These are phyloP conservation scores for Magnusiomyces magnusii DNA, from an alignment of 1,139 yeast genomes.

Conservation along the genomic window DNA sequence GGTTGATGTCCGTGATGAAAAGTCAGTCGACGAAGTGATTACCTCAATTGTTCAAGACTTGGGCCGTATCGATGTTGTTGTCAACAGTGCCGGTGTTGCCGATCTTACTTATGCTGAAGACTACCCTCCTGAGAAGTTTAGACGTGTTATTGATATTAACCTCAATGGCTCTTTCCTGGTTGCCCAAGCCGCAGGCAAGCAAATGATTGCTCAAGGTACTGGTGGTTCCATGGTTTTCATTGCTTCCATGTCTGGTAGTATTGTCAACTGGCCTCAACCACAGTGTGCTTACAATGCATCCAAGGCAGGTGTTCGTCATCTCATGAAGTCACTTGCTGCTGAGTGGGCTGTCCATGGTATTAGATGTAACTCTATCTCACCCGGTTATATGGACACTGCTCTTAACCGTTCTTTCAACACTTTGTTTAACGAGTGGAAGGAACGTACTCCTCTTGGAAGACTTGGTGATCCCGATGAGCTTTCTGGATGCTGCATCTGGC, in stretches of 20 bases:
- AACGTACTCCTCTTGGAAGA: slow-evolving; percentile 60
- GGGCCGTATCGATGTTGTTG: slow-evolving; percentile 54
- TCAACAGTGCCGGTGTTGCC: slow-evolving; percentile 74
- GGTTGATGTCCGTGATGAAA: slow-evolving; percentile 53
- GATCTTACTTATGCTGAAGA: slow-evolving; percentile 77
- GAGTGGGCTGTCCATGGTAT: slow-evolving; percentile 52
- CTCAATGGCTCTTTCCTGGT: slow-evolving; percentile 73
- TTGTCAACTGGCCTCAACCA: slow-evolving; percentile 59
- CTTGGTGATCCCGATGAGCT: slow-evolving; percentile 61
- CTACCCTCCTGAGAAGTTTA: slow-evolving; percentile 69
- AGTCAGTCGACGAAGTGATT: slow-evolving; percentile 46
- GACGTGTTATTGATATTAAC: slow-evolving; percentile 66
- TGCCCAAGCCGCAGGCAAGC: slow-evolving; percentile 60
- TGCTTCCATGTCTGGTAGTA: slow-evolving; percentile 58
- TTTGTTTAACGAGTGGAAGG: slow-evolving; percentile 47
- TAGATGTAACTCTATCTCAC: slow-evolving; percentile 49
- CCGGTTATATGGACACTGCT: slow-evolving; percentile 54
- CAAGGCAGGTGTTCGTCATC: slow-evolving; percentile 50
- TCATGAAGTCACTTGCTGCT: slow-evolving; percentile 47
- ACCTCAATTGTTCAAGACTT: slow-evolving; percentile 50
- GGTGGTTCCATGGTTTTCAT: slow-evolving; percentile 53
- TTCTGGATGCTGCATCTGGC: slow-evolving; percentile 61
- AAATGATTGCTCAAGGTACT: slow-evolving; percentile 48
- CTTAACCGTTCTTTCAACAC: slow-evolving; percentile 45
- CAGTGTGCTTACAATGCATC: slow-evolving; percentile 55